A percentile compares a stretch with the other conserved stretches of the same genome.
These are phyloP conservation scores for Mycena capillaripes DNA, from an alignment of 768 basidiomycete species.

Conservation along the genomic window DNA sequence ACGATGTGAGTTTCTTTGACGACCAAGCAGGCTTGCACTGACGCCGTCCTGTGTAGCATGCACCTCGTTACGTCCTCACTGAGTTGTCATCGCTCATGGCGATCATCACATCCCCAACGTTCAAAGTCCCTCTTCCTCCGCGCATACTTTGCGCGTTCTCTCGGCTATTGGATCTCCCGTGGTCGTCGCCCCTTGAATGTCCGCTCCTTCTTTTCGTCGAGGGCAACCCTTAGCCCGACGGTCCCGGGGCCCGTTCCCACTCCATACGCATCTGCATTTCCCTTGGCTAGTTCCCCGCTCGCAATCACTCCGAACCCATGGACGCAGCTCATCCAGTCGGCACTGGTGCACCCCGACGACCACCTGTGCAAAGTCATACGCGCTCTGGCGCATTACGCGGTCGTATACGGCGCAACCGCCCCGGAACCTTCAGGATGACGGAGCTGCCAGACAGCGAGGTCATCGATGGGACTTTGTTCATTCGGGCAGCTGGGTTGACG, in stretches of 20 bases:
- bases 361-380: conserved; percentile 46
- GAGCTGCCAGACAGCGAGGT: conserved; percentile 14
- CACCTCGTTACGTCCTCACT: conserved; percentile 74
- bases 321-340: conserved; percentile 63
- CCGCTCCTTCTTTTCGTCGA: conserved; percentile 58
- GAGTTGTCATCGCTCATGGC: conserved; percentile 61
- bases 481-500: conserved; percentile 19
- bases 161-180: conserved; percentile 70
- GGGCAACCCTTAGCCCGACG: neutral
- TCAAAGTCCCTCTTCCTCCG: conserved; percentile 70
- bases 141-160: conserved; percentile 65
- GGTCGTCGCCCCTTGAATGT: conserved; percentile 68
- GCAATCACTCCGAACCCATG: conserved; percentile 67
- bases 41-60: conserved; percentile 55
- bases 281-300: conserved; percentile 48
- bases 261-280: conserved; percentile 33
- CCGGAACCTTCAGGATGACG: conserved; percentile 14
- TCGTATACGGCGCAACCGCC: conserved; percentile 1
- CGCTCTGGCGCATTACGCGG: conserved; percentile 21
- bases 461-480: conserved; percentile 24
- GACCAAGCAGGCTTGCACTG: neutral
- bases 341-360: conserved; percentile 56
- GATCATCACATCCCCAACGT: conserved; percentile 48
- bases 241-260: conserved; percentile 14
- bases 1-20: conserved; percentile 33